Evolutionary conservation across 2,329 filamentous ascomycete species (phyloP).

Genomic region (Aquanectria penicillioides): DNA sequence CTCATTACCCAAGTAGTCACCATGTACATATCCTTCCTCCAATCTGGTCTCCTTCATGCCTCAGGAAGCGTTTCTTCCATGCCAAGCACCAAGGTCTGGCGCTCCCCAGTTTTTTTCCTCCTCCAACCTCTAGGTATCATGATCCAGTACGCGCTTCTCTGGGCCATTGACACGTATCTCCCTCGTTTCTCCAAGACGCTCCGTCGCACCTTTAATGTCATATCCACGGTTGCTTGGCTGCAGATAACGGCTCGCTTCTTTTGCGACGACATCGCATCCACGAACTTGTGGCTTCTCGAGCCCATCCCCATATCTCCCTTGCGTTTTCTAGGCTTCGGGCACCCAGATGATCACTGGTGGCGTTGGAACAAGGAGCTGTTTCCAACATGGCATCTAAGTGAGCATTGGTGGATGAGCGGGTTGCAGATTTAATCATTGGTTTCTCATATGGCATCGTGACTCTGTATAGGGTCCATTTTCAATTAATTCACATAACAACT

Average conservation of each 20-base stretch:
- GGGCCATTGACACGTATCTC: slow-evolving; percentile 45
- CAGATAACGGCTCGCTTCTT: slow-evolving; percentile 71
- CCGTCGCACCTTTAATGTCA: slow-evolving; percentile 66
- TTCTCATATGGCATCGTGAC: not conserved
- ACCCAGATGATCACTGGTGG: slow-evolving; percentile 70
- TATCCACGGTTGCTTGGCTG: slow-evolving; percentile 74
- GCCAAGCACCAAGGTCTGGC: slow-evolving; percentile 60
- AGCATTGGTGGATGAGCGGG: slow-evolving; percentile 68
- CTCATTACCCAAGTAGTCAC: slow-evolving; percentile 36
- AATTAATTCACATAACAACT: too few relatives aligned
- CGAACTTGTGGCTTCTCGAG: slow-evolving; percentile 83
- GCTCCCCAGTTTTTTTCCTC: slow-evolving; percentile 75
- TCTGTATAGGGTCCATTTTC: too few relatives aligned
- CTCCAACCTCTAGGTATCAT: slow-evolving; percentile 74
- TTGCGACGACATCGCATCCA: slow-evolving; percentile 78
- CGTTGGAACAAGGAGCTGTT: slow-evolving; percentile 69
- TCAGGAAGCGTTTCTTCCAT: slow-evolving; percentile 74
- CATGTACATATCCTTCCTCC: slow-evolving; percentile 61
- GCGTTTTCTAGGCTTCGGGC: slow-evolving; percentile 73
- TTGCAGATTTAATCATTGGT: slow-evolving; percentile 40
- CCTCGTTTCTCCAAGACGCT: slow-evolving; percentile 57
- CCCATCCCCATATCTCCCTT: slow-evolving; percentile 80
- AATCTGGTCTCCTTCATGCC: slow-evolving; percentile 77
- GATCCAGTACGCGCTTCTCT: slow-evolving; percentile 60
- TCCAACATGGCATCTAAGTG: slow-evolving; percentile 65